Evolutionary conservation across 192 early-diverging fungal genomes (phyloP), one percentile per base, ranked within the genome.

Genomic region (Coemansia sp.): DNA sequence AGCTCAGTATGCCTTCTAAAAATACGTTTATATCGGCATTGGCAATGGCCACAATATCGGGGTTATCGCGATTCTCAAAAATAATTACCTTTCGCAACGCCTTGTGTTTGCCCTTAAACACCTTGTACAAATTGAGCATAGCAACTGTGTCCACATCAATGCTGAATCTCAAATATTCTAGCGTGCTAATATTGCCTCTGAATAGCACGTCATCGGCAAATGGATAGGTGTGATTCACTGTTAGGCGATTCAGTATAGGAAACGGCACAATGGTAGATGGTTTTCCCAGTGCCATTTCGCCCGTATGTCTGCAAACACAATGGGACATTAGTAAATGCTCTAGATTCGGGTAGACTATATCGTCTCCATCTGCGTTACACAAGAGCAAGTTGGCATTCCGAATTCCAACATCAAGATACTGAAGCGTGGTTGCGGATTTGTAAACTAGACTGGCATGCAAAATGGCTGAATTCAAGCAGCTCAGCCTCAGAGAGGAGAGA

Each of bases 171-270:
- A 64, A 12, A 49, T 25, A 20, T 32, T 64, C 24, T 8, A 64
- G 46, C 0, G 62, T 64, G 1, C 14, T 19, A 11, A 10, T 37
- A 19, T 64, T 64, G 12, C 62, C 62, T 6, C 62, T 25, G 22
- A 64, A 64, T 15, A 64, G 35, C 19, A 51, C 47, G 20, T 64
- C 62, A 22, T 64, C 46, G 15, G 35, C 43, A 25, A 64, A 64
- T 31, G 62, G 62, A 14, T 64, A 64, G 43, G 24, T 8, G 12
- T 19, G n/a, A 2, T 60, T 27, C 1, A 39, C 32, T 27, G 17
- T 20, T 15, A 40, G 12, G 2, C 32, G 27, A 3, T 14, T 8
- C 11, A 64, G 46, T 22, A 1, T 4, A 12, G 46, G 32, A 31
- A 36, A 54, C 7, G 27, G 51, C 17, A 54, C 51, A 54, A 32